Conservation (phyloP, 345 rosid genomes). For the Stellera chamaejasme region DNA sequence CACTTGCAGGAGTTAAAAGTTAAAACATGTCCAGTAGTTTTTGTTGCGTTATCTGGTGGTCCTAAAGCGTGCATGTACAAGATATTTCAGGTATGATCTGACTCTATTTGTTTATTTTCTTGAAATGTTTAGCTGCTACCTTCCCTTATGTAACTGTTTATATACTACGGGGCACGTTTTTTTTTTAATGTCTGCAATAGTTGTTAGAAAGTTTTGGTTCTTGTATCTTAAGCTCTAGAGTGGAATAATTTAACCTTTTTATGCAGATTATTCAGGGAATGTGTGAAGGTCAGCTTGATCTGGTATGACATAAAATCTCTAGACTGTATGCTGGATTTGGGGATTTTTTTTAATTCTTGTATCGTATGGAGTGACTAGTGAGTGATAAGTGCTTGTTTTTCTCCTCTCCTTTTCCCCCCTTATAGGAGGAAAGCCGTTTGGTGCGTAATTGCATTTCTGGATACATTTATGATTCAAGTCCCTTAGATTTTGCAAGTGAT, state of each 20-base stretch:
- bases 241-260: conserved; percentile 10
- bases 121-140: not conserved
- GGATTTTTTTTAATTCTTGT: not conserved
- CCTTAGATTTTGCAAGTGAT: conserved; percentile 80
- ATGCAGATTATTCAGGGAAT: conserved; percentile 52
- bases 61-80: conserved; percentile 90
- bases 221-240: not conserved
- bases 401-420: conserved; percentile 7
- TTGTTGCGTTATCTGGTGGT: conserved; percentile 80
- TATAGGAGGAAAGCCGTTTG: conserved; percentile 61
- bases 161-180: not conserved
- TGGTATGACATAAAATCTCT: conserved; percentile 25
- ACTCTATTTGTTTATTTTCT: conserved; percentile 1
- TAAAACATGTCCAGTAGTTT: conserved; percentile 66
- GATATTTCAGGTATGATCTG: conserved; percentile 53
- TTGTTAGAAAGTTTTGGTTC: not conserved
- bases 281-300: conserved; percentile 51
- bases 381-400: conserved; percentile 1
- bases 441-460: conserved; percentile 75
- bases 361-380: not conserved
- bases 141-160: not conserved
- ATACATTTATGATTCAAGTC: conserved; percentile 83
- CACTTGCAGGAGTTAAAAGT: conserved; percentile 45
- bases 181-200: not conserved
- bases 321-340: not conserved